Percentiles rank a stretch among this genome's conserved stretches.
Conservation (phyloP, 208 protist genomes). For the Tritrichomonas musculus region DNA sequence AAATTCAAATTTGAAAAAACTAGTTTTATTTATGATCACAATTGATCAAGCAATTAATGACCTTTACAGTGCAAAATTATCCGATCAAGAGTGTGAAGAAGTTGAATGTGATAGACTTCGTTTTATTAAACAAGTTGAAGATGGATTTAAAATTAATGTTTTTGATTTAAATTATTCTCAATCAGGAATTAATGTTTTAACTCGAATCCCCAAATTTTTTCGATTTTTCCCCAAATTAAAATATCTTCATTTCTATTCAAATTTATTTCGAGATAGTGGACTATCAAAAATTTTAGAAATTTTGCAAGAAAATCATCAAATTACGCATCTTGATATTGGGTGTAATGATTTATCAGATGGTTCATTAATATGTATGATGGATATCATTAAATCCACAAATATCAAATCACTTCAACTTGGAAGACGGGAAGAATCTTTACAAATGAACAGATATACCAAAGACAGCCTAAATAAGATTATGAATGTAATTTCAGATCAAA, state of each 20-base stretch:
- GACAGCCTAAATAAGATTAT: neutral
- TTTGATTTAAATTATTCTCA: neutral
- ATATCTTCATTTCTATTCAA: neutral
- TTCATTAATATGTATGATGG: neutral
- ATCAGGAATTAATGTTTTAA: neutral
- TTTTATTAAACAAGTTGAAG: neutral
- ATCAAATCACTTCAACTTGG: conserved; percentile 10
- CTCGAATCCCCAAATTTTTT: neutral
- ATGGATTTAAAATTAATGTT: neutral
- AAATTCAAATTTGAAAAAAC: too few relatives aligned
- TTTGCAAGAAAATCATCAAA: neutral
- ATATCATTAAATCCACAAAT: conserved; percentile 3
- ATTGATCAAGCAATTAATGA: neutral
- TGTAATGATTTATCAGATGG: neutral
- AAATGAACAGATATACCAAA: neutral
- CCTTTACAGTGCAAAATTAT: neutral
- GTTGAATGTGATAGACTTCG: neutral
- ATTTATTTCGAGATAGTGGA: conserved; percentile 13
- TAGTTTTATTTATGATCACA: too few relatives aligned
- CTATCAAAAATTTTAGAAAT: neutral
- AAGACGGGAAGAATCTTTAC: too few relatives aligned
- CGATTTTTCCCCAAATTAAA: neutral
- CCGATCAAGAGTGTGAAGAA: neutral
- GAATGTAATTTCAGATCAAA: neutral
- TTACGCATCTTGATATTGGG: neutral